Percentiles rank a stretch among this genome's conserved stretches.
Conservation (phyloP, 2,329 filamentous ascomycete species). For the Botryotinia convoluta region DNA sequence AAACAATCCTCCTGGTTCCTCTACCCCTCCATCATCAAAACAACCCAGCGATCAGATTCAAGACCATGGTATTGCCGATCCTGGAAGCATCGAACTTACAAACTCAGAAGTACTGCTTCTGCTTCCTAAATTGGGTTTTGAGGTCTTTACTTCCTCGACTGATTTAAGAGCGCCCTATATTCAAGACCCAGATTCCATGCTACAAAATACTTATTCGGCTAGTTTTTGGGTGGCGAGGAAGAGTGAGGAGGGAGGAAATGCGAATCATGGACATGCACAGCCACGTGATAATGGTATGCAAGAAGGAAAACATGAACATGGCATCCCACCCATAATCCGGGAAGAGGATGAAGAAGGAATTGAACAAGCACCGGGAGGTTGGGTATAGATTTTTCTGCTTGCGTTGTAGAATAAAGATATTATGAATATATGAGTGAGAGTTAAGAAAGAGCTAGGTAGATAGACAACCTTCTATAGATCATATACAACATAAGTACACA, state of each 20-base stretch:
- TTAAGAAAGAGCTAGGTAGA: background rate
- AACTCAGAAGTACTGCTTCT: constrained; percentile 83
- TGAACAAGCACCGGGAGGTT: background rate
- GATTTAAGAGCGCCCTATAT: constrained; percentile 78
- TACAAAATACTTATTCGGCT: constrained; percentile 76
- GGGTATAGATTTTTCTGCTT: background rate
- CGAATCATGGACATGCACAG: background rate
- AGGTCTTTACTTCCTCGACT: constrained; percentile 60
- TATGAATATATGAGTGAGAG: background rate
- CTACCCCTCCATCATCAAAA: constrained; percentile 30
- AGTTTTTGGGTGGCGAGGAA: constrained; percentile 87
- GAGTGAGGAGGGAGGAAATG: background rate
- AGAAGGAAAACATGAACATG: background rate
- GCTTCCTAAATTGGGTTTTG: constrained; percentile 73
- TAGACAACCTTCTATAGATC: background rate
- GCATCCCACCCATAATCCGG: background rate
- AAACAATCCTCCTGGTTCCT: constrained; percentile 60
- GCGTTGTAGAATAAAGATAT: background rate
- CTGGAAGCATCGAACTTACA: constrained; percentile 84
- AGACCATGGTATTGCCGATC: constrained; percentile 73
- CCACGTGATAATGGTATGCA: background rate
- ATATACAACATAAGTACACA: background rate
- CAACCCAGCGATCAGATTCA: constrained; percentile 43
- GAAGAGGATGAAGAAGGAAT: background rate
- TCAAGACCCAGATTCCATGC: constrained; percentile 78